These are phyloP conservation scores for Aspergillus awamori DNA, from an alignment of 2,329 filamentous ascomycete genomes.

Conservation along the genomic window DNA sequence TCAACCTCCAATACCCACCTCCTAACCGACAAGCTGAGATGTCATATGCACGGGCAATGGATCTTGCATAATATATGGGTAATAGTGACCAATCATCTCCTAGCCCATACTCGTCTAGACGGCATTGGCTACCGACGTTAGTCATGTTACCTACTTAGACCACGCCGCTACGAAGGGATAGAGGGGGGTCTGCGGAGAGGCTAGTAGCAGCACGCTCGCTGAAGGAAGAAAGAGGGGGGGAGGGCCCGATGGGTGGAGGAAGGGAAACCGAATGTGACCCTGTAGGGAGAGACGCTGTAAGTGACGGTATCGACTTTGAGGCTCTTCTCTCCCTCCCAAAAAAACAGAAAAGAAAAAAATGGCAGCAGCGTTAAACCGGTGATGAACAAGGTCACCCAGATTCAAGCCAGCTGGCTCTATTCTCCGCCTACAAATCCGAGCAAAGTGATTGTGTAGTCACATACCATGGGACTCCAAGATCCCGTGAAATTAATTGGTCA, in stretches of 20 bases:
- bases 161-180: slow-evolving; percentile 4
- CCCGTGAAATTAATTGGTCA: not conserved
- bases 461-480: not conserved
- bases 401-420: not conserved
- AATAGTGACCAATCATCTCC: slow-evolving; percentile 20
- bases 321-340: not conserved
- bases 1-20: slow-evolving; percentile 17
- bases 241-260: not conserved
- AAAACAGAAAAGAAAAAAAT: not conserved
- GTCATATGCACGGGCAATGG: slow-evolving; percentile 36
- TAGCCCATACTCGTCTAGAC: slow-evolving; percentile 14
- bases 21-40: slow-evolving; percentile 29
- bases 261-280: no score
- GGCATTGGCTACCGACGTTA: slow-evolving; percentile 10
- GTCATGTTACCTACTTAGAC: slow-evolving; percentile 7
- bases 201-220: no score
- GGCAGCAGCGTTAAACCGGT: not conserved
- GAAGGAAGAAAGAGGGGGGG: not conserved
- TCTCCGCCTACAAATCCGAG: not conserved
- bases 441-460: not conserved
- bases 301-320: slow-evolving; percentile 4
- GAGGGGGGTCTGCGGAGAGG: not conserved
- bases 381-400: not conserved
- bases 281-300: not conserved
- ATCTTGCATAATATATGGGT: slow-evolving; percentile 25